These are phyloP conservation scores for Blastosporella zonata DNA, from an alignment of 1,284 basidiomycete genomes.

Conservation along the genomic window DNA sequence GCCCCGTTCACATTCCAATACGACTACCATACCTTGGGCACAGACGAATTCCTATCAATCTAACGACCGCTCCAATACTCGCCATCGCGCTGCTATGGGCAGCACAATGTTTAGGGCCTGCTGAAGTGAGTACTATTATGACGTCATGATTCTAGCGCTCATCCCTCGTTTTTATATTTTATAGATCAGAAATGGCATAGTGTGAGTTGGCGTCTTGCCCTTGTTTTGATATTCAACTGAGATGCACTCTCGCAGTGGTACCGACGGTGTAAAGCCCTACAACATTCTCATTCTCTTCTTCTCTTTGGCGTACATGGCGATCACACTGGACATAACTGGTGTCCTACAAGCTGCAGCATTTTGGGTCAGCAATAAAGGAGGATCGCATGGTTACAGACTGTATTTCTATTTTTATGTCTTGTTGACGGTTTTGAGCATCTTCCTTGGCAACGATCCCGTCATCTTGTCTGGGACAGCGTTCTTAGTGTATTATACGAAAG, in stretches of 20 bases:
- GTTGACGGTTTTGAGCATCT: constrained; percentile 74
- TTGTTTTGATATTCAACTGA: background rate
- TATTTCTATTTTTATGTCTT: constrained; percentile 81
- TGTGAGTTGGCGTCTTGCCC: constrained; percentile 28
- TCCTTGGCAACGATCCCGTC: constrained; percentile 90
- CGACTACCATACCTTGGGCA: constrained; percentile 18
- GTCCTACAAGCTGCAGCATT: constrained; percentile 85
- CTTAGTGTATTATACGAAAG: constrained; percentile 29
- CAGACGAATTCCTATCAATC: constrained; percentile 24
- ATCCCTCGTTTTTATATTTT: background rate
- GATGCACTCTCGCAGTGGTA: constrained; percentile 10
- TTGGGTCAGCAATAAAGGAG: constrained; percentile 79
- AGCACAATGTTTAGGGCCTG: constrained; percentile 28
- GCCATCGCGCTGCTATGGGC: constrained; percentile 30
- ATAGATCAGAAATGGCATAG: constrained; percentile 69
- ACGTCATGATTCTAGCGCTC: background rate
- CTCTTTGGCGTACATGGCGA: constrained; percentile 91
- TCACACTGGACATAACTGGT: constrained; percentile 90
- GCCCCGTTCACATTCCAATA: constrained; percentile 23
- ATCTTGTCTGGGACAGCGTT: constrained; percentile 70
- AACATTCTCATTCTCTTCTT: constrained; percentile 94
- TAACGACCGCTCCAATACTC: constrained; percentile 31
- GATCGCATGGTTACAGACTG: constrained; percentile 65
- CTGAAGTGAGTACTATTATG: constrained; percentile 16
- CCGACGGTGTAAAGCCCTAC: constrained; percentile 81